phyloP scores from a whole-genome alignment of 768 basidiomycete species.

The Hortiboletus flavorubellus region DNA sequence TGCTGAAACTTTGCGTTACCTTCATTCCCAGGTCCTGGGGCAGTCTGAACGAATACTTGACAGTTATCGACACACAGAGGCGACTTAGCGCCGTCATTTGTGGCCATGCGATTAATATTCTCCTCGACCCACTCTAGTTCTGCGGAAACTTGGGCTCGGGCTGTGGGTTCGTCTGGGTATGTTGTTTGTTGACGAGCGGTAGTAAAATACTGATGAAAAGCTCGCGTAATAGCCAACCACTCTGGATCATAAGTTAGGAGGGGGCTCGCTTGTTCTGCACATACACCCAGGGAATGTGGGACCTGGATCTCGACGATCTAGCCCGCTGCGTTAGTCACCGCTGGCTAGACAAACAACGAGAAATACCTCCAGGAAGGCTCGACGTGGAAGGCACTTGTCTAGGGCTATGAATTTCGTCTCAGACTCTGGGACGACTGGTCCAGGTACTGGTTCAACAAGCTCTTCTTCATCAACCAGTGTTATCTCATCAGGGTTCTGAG shows the following conservation, averaged over 20 bases:
- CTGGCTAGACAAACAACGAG: neutral
- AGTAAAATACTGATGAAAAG: conserved; percentile 78
- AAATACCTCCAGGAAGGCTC: conserved; percentile 77
- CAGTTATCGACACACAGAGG: conserved; percentile 43
- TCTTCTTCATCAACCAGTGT: conserved; percentile 46
- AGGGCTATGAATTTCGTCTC: conserved; percentile 83
- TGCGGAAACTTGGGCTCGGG: conserved; percentile 49
- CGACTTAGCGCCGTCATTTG: neutral
- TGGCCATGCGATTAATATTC: conserved; percentile 41
- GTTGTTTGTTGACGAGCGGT: conserved; percentile 42
- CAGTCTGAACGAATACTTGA: conserved; percentile 69
- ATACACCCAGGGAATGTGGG: conserved; percentile 8
- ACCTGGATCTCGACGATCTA: conserved; percentile 69
- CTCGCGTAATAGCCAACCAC: conserved; percentile 93
- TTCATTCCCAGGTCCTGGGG: conserved; percentile 48
- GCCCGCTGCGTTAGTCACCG: neutral
- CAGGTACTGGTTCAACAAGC: conserved; percentile 35
- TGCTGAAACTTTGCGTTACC: conserved; percentile 37
- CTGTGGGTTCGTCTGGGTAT: conserved; percentile 57
- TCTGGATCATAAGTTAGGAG: conserved; percentile 74
- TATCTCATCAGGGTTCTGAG: conserved; percentile 52
- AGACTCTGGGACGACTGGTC: conserved; percentile 19
- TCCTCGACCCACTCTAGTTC: conserved; percentile 66
- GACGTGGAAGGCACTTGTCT: conserved; percentile 79
- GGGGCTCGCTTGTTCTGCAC: conserved; percentile 23